Conservation (phyloP, 2,329 filamentous ascomycete genomes). For the Cercospora sojina region DNA sequence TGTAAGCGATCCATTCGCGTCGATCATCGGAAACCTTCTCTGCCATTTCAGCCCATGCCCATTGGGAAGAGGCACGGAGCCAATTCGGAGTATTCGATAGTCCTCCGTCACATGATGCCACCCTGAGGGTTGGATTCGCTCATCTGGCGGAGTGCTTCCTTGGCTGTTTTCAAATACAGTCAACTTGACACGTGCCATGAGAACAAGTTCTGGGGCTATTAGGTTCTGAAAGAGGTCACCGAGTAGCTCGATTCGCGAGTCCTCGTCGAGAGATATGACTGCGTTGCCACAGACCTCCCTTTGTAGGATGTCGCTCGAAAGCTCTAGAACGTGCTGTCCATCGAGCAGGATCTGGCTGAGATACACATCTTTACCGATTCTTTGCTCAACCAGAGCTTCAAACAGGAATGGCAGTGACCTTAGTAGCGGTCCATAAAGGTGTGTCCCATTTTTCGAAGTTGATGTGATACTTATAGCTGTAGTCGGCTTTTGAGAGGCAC, state of each 20-base stretch:
- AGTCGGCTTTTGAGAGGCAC: too few relatives aligned
- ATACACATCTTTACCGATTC: neutral
- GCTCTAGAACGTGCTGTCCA: neutral
- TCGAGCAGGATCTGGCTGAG: neutral
- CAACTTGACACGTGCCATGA: neutral
- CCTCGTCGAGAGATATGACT: neutral
- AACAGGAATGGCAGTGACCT: neutral
- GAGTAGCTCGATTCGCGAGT: neutral
- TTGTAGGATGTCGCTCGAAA: neutral
- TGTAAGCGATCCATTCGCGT: conserved; percentile 2
- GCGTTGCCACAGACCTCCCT: neutral
- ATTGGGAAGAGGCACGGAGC: conserved; percentile 3
- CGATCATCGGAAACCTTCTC: neutral
- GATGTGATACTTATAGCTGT: neutral
- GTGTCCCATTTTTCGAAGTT: neutral
- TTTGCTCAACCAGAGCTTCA: neutral
- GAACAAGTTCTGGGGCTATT: neutral
- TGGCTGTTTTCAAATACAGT: neutral
- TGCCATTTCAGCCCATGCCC: neutral
- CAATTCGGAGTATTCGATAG: conserved; percentile 8
- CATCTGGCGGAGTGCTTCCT: neutral
- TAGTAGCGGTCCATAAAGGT: neutral
- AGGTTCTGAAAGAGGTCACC: conserved; percentile 1
- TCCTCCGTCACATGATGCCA: neutral
- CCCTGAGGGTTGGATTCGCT: neutral